Base-by-base conservation (phyloP, 805 yeast genomes). In the Ogataea siamensis region DNA sequence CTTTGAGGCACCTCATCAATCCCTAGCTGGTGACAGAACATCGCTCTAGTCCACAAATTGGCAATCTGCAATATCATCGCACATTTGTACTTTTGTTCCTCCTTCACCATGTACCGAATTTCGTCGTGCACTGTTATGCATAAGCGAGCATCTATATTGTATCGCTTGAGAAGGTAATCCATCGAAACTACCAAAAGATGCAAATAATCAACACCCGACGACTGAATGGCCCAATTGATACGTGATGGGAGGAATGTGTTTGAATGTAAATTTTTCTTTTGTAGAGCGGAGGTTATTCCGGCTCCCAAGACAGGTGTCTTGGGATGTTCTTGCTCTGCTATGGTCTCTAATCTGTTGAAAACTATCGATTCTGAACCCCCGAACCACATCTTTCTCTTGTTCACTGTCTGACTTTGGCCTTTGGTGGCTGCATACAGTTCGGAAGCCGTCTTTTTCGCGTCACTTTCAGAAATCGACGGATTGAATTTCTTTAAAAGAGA, bases 211-310 rank as follows among this genome's bases (percentile, higher is more conserved):
- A 94, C 99, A 24, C 99, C 99, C 1, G 96, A 87, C 15, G 96
- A 87, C 60, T 93, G 99, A 56, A 93, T 93, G 0, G 96, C 87
- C 99, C 99, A 93, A 55, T 93, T 93, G 46, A 89, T 82, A 53
- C 99, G 65, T 2, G 96, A 87, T 0, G 99, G 93, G 47, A 93
- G 63, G 57, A 82, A 93, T 1, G 78, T 66, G 45, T 76, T 76
- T 25, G 76, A 66, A 28, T 76, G 77, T 50, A 93, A 68, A 57
- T 91, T 81, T 37, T 68, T 66, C 28, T 75, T 73, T 49, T 74
- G 73, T 41, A 93, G 66, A 0, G 98, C 96, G 41, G 78, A 78
- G 0, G 99, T 93, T 32, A 93, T 87, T 10, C 95, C 86, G 5
- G 97, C 96, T 1, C 96, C 96, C 7, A 93, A 62, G 1, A 87